Base-by-base conservation (phyloP, 495 filamentous ascomycete species). In the Cryomyces minteri region DNA sequence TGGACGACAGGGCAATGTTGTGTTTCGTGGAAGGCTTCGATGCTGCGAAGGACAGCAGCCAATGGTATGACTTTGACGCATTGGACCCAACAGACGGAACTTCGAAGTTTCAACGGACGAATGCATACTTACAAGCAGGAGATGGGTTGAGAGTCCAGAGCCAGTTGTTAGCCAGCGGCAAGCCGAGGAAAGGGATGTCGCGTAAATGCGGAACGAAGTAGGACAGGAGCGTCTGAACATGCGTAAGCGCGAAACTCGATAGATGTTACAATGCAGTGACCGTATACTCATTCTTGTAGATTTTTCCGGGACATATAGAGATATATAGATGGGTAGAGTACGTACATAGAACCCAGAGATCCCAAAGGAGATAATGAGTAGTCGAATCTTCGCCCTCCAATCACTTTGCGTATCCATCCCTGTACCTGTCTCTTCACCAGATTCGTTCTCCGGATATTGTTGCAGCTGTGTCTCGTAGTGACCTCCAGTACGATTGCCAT, bases 131-230 rank as follows among this genome's bases (percentile, higher is more conserved):
- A 25, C 18, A 25, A 25, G 90, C 90, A 29, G 92, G 79, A 40
- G 83, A 90, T 5, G 92, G 90, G 48, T 99, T 99, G 10, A 99
- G 69, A 12, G 82, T 88, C 90, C 90, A 99, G 4, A 96, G 68
- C 88, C 88, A 98, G 18, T 77, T 76, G 11, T 68, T 60, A 0
- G 86, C 88, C 6, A 92, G 71, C 5, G 70, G 59, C 1, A 71
- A 58, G 0, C 90, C 90, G 51, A 96, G 82, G 33, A 98, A 67
- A 4, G 92, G 90, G 34, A 98, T 67, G 52, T 84, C 76, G 14
- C 84, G 78, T 30, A 95, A 64, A 33, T 88, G 66, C 0, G 90
- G 92, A 32, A 95, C 69, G 59, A 98, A 98, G 57, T 93, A 96
- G 0, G 85, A 87, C 11, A 78, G 69, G n/a, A 96, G 63, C 1